Base-by-base conservation (phyloP, 2,329 filamentous ascomycete species). In the Arthrobotrys conoides region DNA sequence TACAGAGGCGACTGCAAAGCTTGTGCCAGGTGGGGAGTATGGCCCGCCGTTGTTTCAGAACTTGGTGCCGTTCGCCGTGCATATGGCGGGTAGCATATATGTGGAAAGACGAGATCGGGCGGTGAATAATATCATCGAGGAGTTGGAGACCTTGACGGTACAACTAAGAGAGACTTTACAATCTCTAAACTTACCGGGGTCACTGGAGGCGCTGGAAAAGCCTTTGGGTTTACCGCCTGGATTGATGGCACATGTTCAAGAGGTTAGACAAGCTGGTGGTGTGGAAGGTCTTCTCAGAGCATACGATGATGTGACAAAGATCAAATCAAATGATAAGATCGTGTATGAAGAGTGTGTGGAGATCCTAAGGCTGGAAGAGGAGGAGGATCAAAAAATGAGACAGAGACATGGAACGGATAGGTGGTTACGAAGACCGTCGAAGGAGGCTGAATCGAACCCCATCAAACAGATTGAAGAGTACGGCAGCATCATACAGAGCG, bases 31-130 rank as follows among this genome's bases (percentile, higher is more conserved):
- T 53, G 90, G 90, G 14, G 91, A 94, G 73, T 92, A 97, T 82
- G 95, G 96, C 0, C 90, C 90, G 22, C 92, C 94, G 0, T 86
- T 99, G 0, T 98, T 99, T 83, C 90, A 92, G 1, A 96, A 95
- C 82, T 88, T 99, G 0, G 96, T 99, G 0, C 96, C 96, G 0
- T 98, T 97, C 83, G 94, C 94, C 0, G 96, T 98, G 0, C 96
- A 99, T 83, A 89, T 98, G 61, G 96, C 96, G 6, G 93, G 94
- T 0, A 97, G 93, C 59, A 97, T 98, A 38, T 99, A 99, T 83
- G 94, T 94, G 70, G 94, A 98, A 83, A 89, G 94, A 14, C 89
- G 94, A 72, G 94, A 99, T 84, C 89, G 94, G n/a, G 87, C 97
- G 73, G 91, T 99, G 51, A 97, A 96, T 83, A 92, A 93, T 81